phyloP scores from a whole-genome alignment of 2,329 filamentous ascomycete species.

The Calonectria hongkongensis region DNA sequence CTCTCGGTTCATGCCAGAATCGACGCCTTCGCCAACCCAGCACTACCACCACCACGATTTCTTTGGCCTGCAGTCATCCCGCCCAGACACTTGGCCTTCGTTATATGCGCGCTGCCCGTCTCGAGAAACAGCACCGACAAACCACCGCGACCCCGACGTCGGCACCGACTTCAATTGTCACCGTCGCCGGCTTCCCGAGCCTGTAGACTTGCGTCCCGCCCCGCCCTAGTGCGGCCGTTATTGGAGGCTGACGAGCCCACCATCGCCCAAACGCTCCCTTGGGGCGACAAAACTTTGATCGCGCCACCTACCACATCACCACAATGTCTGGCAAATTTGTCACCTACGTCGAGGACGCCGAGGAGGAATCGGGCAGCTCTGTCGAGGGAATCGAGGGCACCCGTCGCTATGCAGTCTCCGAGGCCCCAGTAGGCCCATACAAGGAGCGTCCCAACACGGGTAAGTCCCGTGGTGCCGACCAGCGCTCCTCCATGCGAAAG shows the following conservation, averaged over 20 bases:
- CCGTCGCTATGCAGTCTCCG: constrained; percentile 68
- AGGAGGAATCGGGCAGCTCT: constrained; percentile 69
- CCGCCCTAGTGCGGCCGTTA: constrained; percentile 57
- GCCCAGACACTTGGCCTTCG: constrained; percentile 37
- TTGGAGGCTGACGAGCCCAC: constrained; percentile 51
- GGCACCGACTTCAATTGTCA: constrained; percentile 38
- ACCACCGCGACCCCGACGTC: constrained; percentile 50
- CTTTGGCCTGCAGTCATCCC: constrained; percentile 40
- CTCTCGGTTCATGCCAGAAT: constrained; percentile 53
- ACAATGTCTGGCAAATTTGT: constrained; percentile 66
- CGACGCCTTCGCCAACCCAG: constrained; percentile 50
- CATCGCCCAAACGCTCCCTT: constrained; percentile 47
- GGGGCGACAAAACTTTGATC: constrained; percentile 48
- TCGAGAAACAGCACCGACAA: constrained; percentile 52
- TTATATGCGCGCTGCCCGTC: constrained; percentile 51
- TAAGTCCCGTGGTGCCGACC: constrained; percentile 67
- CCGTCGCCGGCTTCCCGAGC: constrained; percentile 48
- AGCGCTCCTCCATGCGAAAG: constrained; percentile 57
- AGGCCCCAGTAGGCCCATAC: constrained; percentile 63
- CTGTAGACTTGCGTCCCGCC: constrained; percentile 48
- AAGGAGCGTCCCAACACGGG: constrained; percentile 73
- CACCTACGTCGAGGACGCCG: constrained; percentile 71
- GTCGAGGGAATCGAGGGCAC: constrained; percentile 63
- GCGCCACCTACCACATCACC: constrained; percentile 45
- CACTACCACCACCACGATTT: constrained; percentile 46